A percentile compares a stretch with the other conserved stretches of the same genome.
Conservation (phyloP, 2,329 filamentous ascomycete genomes). For the Calonectria pseudoturangicola region DNA sequence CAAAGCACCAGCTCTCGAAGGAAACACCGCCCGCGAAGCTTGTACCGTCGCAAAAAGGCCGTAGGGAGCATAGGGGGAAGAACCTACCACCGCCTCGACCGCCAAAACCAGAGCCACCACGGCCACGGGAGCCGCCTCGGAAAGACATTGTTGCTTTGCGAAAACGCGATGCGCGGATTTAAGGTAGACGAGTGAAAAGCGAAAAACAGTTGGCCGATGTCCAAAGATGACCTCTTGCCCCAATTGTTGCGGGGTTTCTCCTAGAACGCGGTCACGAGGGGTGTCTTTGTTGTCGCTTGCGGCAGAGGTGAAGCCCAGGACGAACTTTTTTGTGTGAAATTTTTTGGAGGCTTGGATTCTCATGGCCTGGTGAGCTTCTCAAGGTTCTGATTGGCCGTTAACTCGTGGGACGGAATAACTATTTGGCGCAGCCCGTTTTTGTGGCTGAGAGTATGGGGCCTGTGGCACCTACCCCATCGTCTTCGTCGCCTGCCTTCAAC, state of each 20-base stretch:
- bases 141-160: slow-evolving; percentile 60
- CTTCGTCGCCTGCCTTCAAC: too few species aligned
- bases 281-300: slow-evolving; percentile 28
- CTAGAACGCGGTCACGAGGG: slow-evolving; percentile 35
- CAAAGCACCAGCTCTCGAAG: neutral
- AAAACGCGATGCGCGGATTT: slow-evolving; percentile 32
- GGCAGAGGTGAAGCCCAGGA: slow-evolving; percentile 30
- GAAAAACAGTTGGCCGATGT: neutral
- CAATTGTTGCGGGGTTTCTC: slow-evolving; percentile 33
- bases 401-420: slow-evolving; percentile 46
- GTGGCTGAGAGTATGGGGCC: too few species aligned
- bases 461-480: too few species aligned
- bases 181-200: slow-evolving; percentile 9
- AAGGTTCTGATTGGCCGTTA: slow-evolving; percentile 47
- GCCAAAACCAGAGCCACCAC: slow-evolving; percentile 60
- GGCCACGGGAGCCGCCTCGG: slow-evolving; percentile 61
- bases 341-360: slow-evolving; percentile 51
- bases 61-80: neutral
- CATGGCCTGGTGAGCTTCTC: slow-evolving; percentile 49
- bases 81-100: slow-evolving; percentile 61
- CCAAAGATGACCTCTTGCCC: neutral
- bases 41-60: neutral
- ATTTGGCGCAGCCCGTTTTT: slow-evolving; percentile 33
- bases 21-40: neutral
- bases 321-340: slow-evolving; percentile 58